These are phyloP conservation scores for Raddia guianensis DNA, from an alignment of 176 grass and related monocot species.

Conservation along the genomic window DNA sequence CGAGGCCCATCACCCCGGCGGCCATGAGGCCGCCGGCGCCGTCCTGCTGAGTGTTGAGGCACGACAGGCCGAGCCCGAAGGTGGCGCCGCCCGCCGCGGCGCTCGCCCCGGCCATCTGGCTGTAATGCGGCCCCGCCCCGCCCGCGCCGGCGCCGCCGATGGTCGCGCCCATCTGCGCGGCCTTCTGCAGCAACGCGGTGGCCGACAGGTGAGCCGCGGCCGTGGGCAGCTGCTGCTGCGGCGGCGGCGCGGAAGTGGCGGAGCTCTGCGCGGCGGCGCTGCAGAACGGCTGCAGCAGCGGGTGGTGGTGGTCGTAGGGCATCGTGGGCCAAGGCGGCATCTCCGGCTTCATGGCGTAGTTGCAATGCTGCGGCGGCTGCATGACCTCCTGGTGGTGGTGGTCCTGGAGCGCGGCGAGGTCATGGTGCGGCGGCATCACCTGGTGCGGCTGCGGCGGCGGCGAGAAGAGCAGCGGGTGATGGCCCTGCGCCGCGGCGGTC, in stretches of 20 bases:
- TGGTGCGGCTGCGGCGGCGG: slow-evolving; percentile 19
- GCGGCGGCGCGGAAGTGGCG: slow-evolving; percentile 32
- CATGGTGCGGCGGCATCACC: slow-evolving; percentile 42
- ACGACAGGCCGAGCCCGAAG: slow-evolving; percentile 44
- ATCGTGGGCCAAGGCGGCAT: slow-evolving; percentile 46
- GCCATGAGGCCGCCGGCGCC: slow-evolving; percentile 2
- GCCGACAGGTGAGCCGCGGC: slow-evolving; percentile 79
- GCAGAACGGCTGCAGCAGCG: slow-evolving; percentile 42
- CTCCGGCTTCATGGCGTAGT: slow-evolving; percentile 60
- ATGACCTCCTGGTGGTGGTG: slow-evolving; percentile 37
- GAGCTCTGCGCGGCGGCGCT: slow-evolving; percentile 38
- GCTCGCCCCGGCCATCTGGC: slow-evolving; percentile 53
- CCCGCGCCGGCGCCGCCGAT: slow-evolving; percentile 45
- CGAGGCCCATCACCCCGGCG: slow-evolving; percentile 26
- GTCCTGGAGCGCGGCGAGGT: slow-evolving; percentile 40
- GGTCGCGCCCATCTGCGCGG: slow-evolving; percentile 94
- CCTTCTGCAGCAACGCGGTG: slow-evolving; percentile 90
- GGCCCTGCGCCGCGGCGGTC: slow-evolving; percentile 28
- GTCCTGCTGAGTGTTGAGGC: slow-evolving; percentile 34
- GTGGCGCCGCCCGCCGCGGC: background rate
- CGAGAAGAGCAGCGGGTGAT: slow-evolving; percentile 53
- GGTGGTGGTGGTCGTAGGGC: slow-evolving; percentile 42
- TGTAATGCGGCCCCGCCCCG: slow-evolving; percentile 35
- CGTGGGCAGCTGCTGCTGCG: slow-evolving; percentile 6
- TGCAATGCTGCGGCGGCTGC: slow-evolving; percentile 46